Conservation (phyloP, 768 basidiomycete species). For the Xerocomellus chrysenteron region DNA sequence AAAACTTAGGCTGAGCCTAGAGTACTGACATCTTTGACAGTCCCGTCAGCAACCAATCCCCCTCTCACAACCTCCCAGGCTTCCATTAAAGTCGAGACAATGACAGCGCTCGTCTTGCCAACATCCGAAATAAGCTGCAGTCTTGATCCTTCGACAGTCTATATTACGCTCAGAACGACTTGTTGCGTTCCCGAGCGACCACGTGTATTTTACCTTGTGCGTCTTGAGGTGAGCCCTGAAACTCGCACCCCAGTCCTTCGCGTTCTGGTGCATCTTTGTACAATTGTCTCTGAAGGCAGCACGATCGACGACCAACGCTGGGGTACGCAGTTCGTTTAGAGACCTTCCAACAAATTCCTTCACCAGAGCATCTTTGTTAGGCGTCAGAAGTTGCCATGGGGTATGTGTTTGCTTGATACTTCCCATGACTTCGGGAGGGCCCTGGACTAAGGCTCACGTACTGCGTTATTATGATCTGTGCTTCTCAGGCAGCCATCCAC, state of each 20-base stretch:
- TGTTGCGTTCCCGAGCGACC: background rate
- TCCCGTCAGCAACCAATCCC: constrained; percentile 68
- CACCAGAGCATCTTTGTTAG: constrained; percentile 49
- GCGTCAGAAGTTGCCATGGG: constrained; percentile 39
- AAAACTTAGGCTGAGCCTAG: background rate
- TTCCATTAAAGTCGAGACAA: constrained; percentile 84
- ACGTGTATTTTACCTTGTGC: constrained; percentile 54
- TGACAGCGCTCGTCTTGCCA: constrained; percentile 57
- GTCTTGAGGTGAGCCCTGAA: constrained; percentile 88
- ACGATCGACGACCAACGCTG: constrained; percentile 77
- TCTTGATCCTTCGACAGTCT: constrained; percentile 75
- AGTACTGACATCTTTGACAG: constrained; percentile 70
- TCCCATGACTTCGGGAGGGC: constrained; percentile 18
- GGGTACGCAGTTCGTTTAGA: constrained; percentile 63
- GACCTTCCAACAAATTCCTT: constrained; percentile 57
- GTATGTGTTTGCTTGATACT: constrained; percentile 45
- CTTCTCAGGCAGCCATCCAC: background rate
- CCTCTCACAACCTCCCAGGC: constrained; percentile 69
- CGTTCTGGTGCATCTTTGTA: constrained; percentile 64
- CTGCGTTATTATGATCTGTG: constrained; percentile 1
- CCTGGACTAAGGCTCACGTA: background rate
- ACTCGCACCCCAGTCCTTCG: constrained; percentile 61
- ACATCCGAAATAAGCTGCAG: constrained; percentile 61
- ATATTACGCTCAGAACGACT: constrained; percentile 8
- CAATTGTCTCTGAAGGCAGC: constrained; percentile 73